Evolutionary conservation across 768 basidiomycete species (phyloP), one percentile per base, ranked within the genome.

Genomic region (Leccinellum rugosiceps): DNA sequence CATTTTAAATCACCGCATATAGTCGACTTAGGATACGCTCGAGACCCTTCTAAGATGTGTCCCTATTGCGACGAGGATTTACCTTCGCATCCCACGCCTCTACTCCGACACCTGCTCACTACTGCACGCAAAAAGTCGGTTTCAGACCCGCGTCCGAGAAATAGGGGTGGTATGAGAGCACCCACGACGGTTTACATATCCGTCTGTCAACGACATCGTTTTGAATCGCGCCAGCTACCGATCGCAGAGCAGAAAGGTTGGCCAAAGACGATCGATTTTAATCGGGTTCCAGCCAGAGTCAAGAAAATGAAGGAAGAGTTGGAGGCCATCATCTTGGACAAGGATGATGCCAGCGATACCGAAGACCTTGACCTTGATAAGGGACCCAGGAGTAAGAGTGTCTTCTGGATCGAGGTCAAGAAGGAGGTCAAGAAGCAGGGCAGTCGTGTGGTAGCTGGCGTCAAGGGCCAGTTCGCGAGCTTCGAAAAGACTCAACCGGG

Each of bases 401-500:
- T 82, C 2, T 92, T 92, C 66, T 94, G 89, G 89, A 74, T 66
- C 43, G 87, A 90, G 32, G 71, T 86, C 8, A 77, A 84, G 69
- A 76, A 77, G 50, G 85, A 86, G 57, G 76, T 92, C 48, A 82
- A 81, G 68, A 72, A 75, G 61, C 84, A 85, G 56, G 92, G 91
- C 0, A 79, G 83, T 28, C 81, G 85, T 49, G 82, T 82, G 13
- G 83, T 83, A 17, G 78, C 80, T 1, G 86, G 90, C 43, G 81
- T 90, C 50, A 81, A 79, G 46, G 89, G 83, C 2, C 92, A 94
- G 64, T 92, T 87, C 63, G 79, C 82, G 17, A 89, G 76, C 62
- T 95, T 95, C 64, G 83, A 91, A 63, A 88, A 85, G 73, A 83
- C 84, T 4, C 89, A 92, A 64, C 92, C 93, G 26, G 93, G 94